Evolutionary conservation across 352 stramenopile species (phyloP).

Genomic region (Phytophthora citrophthora): DNA sequence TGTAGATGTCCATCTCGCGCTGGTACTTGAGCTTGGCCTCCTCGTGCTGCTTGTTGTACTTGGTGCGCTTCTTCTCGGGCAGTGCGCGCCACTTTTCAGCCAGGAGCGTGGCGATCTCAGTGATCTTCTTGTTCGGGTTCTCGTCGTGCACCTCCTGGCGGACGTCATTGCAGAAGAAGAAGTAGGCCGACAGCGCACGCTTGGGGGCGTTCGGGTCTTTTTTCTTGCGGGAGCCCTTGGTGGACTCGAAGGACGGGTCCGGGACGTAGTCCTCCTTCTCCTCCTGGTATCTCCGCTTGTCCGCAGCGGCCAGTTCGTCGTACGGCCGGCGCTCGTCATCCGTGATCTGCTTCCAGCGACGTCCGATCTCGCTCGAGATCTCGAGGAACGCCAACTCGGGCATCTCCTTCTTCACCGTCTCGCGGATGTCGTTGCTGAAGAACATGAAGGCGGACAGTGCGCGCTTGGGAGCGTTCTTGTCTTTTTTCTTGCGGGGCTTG

Average conservation of each 20-base stretch:
- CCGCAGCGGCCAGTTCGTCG: slow-evolving; percentile 80
- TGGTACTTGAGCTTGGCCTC: slow-evolving; percentile 90
- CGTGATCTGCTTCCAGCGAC: slow-evolving; percentile 81
- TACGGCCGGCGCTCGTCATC: slow-evolving; percentile 79
- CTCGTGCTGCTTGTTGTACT: slow-evolving; percentile 90
- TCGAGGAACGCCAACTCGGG: slow-evolving; percentile 84
- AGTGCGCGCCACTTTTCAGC: slow-evolving; percentile 89
- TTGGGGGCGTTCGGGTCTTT: slow-evolving; percentile 96
- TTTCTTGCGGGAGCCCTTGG: slow-evolving; percentile 77
- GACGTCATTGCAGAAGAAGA: slow-evolving; percentile 96
- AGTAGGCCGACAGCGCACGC: slow-evolving; percentile 93
- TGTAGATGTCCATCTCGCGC: slow-evolving; percentile 92
- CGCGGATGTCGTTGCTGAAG: slow-evolving; percentile 90
- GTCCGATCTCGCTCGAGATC: slow-evolving; percentile 88
- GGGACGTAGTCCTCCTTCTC: slow-evolving; percentile 92
- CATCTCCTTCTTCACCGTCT: slow-evolving; percentile 90
- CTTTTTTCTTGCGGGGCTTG: slow-evolving; percentile 92
- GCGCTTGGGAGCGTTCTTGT: slow-evolving; percentile 92
- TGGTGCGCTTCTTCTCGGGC: slow-evolving; percentile 92
- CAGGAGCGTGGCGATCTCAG: slow-evolving; percentile 88
- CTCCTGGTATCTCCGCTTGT: slow-evolving; percentile 89
- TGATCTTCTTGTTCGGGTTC: slow-evolving; percentile 95
- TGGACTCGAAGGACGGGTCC: slow-evolving; percentile 78
- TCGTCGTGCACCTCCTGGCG: slow-evolving; percentile 89
- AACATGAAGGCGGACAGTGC: slow-evolving; percentile 93